Evolutionary conservation across 345 rosid genomes (phyloP).

Genomic region (Gossypium thurberi): DNA sequence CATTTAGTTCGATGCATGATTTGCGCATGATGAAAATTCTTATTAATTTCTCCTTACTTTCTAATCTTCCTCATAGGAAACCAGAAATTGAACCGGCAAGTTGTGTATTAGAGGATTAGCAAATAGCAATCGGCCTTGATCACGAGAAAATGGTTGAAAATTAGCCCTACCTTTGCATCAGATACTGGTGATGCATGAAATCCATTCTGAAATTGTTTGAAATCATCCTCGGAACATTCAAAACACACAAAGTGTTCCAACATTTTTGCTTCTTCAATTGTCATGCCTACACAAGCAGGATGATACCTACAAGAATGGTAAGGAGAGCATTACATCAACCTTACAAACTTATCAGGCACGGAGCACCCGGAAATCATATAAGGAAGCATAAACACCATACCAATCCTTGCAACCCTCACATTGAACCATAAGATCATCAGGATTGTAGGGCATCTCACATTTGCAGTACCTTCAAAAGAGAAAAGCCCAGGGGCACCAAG

Average conservation of each 20-base stretch:
- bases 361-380: neutral
- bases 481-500: neutral
- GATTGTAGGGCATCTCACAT: conserved; percentile 94
- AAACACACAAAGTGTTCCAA: conserved; percentile 65
- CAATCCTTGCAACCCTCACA: conserved; percentile 94
- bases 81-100: neutral
- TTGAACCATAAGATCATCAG: conserved; percentile 88
- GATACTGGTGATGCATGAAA: conserved; percentile 38
- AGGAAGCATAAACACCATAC: conserved; percentile 30
- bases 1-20: neutral
- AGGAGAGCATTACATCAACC: neutral
- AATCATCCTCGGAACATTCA: conserved; percentile 61
- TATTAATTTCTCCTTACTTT: neutral
- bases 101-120: neutral
- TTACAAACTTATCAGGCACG: neutral
- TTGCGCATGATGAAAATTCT: neutral
- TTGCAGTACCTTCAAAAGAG: conserved; percentile 65
- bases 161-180: conserved; percentile 45
- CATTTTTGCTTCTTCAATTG: conserved; percentile 71
- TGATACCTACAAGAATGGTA: conserved; percentile 55
- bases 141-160: conserved; percentile 4
- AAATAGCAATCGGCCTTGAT: neutral
- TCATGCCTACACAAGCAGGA: conserved; percentile 84
- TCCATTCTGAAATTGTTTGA: conserved; percentile 60
- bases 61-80: neutral